Evolutionary conservation across 2,329 filamentous ascomycete genomes (phyloP).

Genomic region (Aspergillus pseudoglaucus): DNA sequence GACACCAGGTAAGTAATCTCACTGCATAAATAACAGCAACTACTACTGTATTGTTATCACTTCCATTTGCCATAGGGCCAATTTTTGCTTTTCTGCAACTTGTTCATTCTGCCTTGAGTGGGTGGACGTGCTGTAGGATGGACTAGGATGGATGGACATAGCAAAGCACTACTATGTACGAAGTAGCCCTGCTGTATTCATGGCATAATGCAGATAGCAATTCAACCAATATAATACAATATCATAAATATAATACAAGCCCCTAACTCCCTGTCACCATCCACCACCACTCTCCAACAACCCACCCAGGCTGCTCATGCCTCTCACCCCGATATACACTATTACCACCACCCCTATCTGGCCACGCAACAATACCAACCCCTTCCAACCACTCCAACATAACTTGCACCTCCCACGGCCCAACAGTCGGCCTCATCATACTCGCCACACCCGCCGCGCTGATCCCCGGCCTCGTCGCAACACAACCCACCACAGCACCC

Average conservation of each 20-base stretch:
- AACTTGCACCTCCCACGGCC: conserved; percentile 37
- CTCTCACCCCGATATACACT: background rate
- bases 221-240: background rate
- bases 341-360: conserved; percentile 1
- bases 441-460: conserved; percentile 27
- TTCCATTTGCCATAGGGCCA: too few relatives aligned
- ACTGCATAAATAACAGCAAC: too few relatives aligned
- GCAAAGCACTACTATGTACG: too few relatives aligned
- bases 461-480: conserved; percentile 38
- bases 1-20: too few relatives aligned
- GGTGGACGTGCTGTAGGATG: too few relatives aligned
- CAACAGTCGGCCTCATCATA: conserved; percentile 34
- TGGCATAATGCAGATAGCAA: background rate
- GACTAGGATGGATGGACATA: too few relatives aligned
- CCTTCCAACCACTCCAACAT: conserved; percentile 37
- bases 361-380: conserved; percentile 14
- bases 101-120: too few relatives aligned
- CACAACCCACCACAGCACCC: conserved; percentile 35
- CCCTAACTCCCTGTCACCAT: conserved; percentile 20
- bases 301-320: conserved; percentile 20
- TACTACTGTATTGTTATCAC: too few relatives aligned
- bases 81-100: too few relatives aligned
- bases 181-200: background rate
- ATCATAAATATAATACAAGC: background rate
- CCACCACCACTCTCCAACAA: conserved; percentile 38